Percentiles rank a stretch among this genome's conserved stretches.
phyloP scores from a whole-genome alignment of 2,329 filamentous ascomycete genomes.

The Trichoderma atrobrunneum region DNA sequence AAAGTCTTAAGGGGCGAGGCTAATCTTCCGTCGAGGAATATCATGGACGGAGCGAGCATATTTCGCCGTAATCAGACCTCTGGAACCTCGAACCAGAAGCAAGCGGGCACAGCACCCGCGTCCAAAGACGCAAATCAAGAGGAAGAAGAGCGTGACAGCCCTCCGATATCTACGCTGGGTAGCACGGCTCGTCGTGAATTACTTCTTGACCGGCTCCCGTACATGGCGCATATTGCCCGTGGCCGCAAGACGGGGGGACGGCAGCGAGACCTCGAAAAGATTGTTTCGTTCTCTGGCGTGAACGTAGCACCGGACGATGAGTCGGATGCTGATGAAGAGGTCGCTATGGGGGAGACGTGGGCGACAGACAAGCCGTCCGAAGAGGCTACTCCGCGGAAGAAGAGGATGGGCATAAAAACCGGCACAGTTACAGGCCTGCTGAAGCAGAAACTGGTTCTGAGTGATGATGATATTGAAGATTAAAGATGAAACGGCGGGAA shows the following conservation, averaged over 20 bases:
- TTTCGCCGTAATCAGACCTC: conserved; percentile 45
- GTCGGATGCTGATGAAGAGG: conserved; percentile 45
- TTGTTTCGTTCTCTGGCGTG: conserved; percentile 65
- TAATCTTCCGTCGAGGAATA: conserved; percentile 33
- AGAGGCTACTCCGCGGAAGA: conserved; percentile 50
- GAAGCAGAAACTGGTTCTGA: conserved; percentile 67
- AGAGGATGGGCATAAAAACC: conserved; percentile 38
- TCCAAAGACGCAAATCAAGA: conserved; percentile 21
- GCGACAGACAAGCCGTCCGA: conserved; percentile 61
- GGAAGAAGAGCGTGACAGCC: conserved; percentile 23
- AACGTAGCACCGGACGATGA: conserved; percentile 46
- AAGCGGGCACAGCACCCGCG: conserved; percentile 21
- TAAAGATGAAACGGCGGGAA: conserved; percentile 30
- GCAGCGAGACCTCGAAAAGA: conserved; percentile 62
- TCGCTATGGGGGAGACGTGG: conserved; percentile 49
- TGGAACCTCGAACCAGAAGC: conserved; percentile 34
- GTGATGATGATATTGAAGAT: conserved; percentile 84
- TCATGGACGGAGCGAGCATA: conserved; percentile 47
- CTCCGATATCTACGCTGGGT: conserved; percentile 57
- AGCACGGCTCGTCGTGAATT: conserved; percentile 68
- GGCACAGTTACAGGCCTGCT: conserved; percentile 42
- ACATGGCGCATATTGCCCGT: conserved; percentile 67
- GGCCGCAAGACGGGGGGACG: conserved; percentile 40
- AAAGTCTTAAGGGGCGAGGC: conserved; percentile 57
- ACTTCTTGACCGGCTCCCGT: conserved; percentile 82